Evolutionary conservation across 1,284 basidiomycete species (phyloP).

Genomic region (Sanghuangporus weigelae): DNA sequence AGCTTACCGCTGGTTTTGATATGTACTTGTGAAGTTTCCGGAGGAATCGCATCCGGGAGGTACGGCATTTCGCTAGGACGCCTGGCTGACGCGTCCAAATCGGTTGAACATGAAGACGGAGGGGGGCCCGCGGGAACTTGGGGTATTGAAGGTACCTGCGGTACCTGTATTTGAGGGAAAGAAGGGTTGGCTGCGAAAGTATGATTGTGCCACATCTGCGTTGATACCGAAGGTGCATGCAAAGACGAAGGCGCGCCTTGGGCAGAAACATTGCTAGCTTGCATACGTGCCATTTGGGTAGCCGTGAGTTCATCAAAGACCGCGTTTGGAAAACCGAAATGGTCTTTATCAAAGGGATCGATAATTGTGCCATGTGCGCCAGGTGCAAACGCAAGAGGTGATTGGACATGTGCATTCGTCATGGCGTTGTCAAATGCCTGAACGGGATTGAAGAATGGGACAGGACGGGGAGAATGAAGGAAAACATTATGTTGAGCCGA

Average conservation of each 20-base stretch:
- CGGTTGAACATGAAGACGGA: neutral
- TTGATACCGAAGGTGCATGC: neutral
- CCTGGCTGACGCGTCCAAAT: neutral
- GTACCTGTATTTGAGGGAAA: neutral
- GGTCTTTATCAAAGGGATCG: neutral
- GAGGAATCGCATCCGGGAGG: neutral
- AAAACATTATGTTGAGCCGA: neutral
- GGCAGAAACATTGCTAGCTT: neutral
- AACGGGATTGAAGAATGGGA: neutral
- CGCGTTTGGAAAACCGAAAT: neutral
- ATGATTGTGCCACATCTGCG: neutral
- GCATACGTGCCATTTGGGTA: constrained; percentile 3
- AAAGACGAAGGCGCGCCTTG: neutral
- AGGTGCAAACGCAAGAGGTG: neutral
- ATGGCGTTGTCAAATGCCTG: constrained; percentile 5
- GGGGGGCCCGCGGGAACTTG: neutral
- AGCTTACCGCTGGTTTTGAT: neutral
- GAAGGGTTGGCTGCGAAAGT: neutral
- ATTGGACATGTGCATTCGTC: neutral
- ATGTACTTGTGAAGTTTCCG: neutral
- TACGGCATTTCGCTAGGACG: neutral
- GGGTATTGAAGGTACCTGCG: constrained; percentile 1
- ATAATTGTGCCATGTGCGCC: constrained; percentile 8
- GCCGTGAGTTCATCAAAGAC: constrained; percentile 4
- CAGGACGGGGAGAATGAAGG: constrained; percentile 8